These are phyloP conservation scores for Parathielavia appendiculata DNA, from an alignment of 495 filamentous ascomycete species.

Conservation along the genomic window DNA sequence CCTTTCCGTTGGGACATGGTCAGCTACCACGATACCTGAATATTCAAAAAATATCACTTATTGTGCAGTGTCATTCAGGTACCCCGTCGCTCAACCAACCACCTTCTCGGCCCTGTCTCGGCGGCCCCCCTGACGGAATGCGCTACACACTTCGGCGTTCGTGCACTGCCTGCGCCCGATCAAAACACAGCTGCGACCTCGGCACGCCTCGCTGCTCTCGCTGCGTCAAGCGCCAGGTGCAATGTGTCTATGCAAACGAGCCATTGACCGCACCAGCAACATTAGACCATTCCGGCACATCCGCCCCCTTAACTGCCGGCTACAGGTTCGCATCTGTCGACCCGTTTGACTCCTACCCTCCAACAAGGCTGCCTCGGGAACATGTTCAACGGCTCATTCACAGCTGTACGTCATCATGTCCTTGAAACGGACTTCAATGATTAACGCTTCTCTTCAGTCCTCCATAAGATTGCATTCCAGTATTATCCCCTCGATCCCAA, in stretches of 20 bases:
- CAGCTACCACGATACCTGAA: too few species aligned
- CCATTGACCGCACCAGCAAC: conserved; percentile 31
- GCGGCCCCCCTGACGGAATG: too few species aligned
- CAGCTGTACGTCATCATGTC: conserved; percentile 36
- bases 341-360: conserved; percentile 50
- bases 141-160: conserved; percentile 46
- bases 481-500: conserved; percentile 51
- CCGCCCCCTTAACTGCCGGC: conserved; percentile 1
- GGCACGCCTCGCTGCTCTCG: conserved; percentile 46
- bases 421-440: not conserved
- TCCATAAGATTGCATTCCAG: conserved; percentile 50
- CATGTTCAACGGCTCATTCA: conserved; percentile 48
- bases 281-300: not conserved
- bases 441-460: conserved; percentile 39
- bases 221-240: conserved; percentile 40
- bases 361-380: conserved; percentile 41
- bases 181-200: conserved; percentile 48
- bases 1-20: too few species aligned
- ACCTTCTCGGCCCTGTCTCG: too few species aligned
- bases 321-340: conserved; percentile 33
- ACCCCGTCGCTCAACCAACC: too few species aligned
- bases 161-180: conserved; percentile 46
- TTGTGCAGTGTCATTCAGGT: too few species aligned
- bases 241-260: conserved; percentile 47
- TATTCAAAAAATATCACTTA: too few species aligned